Conservation (phyloP, 345 rosid species). For the Jatropha curcas region DNA sequence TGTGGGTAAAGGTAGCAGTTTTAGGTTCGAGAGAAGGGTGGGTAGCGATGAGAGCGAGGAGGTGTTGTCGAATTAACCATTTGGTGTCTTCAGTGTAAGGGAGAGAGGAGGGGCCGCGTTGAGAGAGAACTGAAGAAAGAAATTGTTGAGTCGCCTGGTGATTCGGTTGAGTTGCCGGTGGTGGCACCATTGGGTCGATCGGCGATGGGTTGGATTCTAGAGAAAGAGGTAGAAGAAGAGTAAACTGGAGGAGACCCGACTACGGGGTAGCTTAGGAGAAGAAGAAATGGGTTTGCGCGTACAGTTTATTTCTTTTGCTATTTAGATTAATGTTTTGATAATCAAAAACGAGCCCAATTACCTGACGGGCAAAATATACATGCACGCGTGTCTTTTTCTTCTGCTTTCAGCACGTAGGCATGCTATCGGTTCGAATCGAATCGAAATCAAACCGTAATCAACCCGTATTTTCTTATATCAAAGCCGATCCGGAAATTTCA, state of each 20-base stretch:
- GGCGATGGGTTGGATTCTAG: background rate
- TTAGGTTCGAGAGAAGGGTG: constrained; percentile 78
- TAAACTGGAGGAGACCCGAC: background rate
- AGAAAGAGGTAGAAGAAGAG: background rate
- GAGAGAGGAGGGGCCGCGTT: constrained; percentile 76
- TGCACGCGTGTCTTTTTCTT: no score
- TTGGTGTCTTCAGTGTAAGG: constrained; percentile 81
- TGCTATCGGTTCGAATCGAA: no score
- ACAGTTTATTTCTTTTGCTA: background rate
- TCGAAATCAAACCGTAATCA: no score
- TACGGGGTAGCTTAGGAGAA: background rate
- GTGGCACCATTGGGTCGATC: constrained; percentile 28
- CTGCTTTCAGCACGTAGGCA: no score
- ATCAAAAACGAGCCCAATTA: no score
- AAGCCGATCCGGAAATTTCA: no score
- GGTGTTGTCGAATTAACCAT: constrained; percentile 91
- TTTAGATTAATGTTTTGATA: no score
- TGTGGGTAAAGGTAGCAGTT: constrained; percentile 88
- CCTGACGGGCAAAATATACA: no score
- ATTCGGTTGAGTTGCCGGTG: constrained; percentile 20
- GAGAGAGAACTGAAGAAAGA: constrained; percentile 77
- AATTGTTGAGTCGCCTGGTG: constrained; percentile 69
- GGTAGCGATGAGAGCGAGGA: constrained; percentile 50
- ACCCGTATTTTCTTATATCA: no score
- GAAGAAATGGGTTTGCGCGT: background rate